Evolutionary conservation across 768 basidiomycete species (phyloP), one percentile per base, ranked within the genome.

Genomic region (Rhodocollybia butyracea): DNA sequence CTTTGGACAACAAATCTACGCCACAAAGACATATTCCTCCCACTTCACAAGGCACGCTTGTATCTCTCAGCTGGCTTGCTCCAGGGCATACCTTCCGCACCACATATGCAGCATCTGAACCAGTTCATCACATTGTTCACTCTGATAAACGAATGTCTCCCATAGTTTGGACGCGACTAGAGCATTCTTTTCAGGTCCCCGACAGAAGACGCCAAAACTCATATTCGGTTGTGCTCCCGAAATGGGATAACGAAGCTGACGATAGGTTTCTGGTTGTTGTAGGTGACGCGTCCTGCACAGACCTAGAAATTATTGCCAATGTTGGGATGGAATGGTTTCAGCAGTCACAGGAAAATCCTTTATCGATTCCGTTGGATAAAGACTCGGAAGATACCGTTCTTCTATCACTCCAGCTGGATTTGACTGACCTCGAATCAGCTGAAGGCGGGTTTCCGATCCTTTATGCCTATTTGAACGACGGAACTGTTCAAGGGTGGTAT

Each of bases 401-500:
- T 3, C 63, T 90, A 17, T 82, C 80, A 5, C 73, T 92, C 38
- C 84, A 82, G 39, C 65, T 82, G 5, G 90, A 92, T 64, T 64
- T 91, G 50, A 89, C 88, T 15, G 77, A 78, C 56, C 59, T 66
- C 8, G 70, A 73, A 39, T 64, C 71, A 10, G 63, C 59, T 12
- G 67, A 50, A 54, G 66, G 34, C 24, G 31, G 46, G 8, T 21
- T 17, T 12, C 90, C 90, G 0, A 74, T 90, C 54, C 70, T 91
- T 68, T 91, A 84, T 65, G 85, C 82, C 2, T 91, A 89, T 67
- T 76, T 88, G 11, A 89, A 84, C 52, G 90, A 93, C 63, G 90
- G 90, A 19, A 88, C 89, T 0, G 53, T 93, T 22, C 79, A 84
- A 46, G 90, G 76, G 3, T 93, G 90, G 89, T 75, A 84, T 64